Base-by-base conservation (phyloP, 352 stramenopile genomes). In the Pythium myriotylum region DNA sequence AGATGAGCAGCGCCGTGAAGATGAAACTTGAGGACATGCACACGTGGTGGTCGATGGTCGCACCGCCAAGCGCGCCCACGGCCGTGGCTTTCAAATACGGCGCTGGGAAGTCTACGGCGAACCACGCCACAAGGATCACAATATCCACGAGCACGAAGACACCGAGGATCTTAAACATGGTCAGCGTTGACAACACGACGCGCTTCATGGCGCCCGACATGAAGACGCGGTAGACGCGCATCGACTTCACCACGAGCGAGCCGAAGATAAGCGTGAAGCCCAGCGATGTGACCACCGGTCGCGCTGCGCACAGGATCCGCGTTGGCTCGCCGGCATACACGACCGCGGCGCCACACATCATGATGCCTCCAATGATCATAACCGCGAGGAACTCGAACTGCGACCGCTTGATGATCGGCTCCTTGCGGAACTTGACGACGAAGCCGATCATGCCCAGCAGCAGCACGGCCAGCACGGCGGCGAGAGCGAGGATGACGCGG, bases 301-400 rank as follows among this genome's bases (percentile, higher is more conserved):
- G 67, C 7, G 65, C 50, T 16, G 33, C 63, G 45, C 80, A 92
- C 1, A 79, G 46, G 7, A 48, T 26, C 0, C 50, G n/a, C 0
- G 70, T 84, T 0, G 83, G 83, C 13, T 56, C 32, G 0, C 80
- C 83, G 17, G 68, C 77, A 33, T 86, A 87, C 0, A 78, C 27
- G 2, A 84, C 42, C 0, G 73, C 57, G 1, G 70, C 65, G 5
- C 33, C 51, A 40, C 75, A 88, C 54, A 89, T 75, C 26, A 84
- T 48, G 17, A 88, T 60, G 5, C 70, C 77, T 1, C 81, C 83
- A 8, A 75, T 58, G 3, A 92, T 40, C 64, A 90, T 76, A 9
- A 77, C 57, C 17, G 79, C 46, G 0, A 92, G 54, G 26, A 92
- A 77, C 50, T 89, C 75, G 52, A 72, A 88, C 62, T 92, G 83